Conservation (phyloP, 2,329 filamentous ascomycete species). For the Diaporthe sp. region DNA sequence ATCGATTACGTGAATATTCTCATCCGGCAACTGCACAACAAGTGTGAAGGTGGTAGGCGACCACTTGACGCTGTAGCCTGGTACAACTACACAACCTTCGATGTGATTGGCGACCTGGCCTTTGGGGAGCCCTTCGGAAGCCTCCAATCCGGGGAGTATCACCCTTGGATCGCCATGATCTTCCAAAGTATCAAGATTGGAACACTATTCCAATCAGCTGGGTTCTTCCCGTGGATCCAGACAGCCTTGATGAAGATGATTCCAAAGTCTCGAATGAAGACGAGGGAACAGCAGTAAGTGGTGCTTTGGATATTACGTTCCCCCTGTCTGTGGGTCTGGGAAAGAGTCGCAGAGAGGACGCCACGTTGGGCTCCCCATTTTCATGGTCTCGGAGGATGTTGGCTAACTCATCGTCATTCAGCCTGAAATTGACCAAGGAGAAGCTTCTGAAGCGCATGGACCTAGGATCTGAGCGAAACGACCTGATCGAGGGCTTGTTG, state of each 20-base stretch:
- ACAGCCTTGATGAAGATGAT: background rate
- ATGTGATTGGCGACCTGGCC: slow-evolving; percentile 32
- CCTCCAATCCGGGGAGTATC: slow-evolving; percentile 25
- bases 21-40: slow-evolving; percentile 14
- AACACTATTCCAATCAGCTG: background rate
- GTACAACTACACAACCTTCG: slow-evolving; percentile 34
- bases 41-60: background rate
- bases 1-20: slow-evolving; percentile 29
- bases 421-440: slow-evolving; percentile 21
- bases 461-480: slow-evolving; percentile 23
- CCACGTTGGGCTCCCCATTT: background rate
- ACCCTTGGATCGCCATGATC: slow-evolving; percentile 35
- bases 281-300: slow-evolving; percentile 20
- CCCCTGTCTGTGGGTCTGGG: background rate
- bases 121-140: slow-evolving; percentile 35
- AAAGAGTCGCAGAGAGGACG: background rate
- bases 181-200: slow-evolving; percentile 28
- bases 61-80: slow-evolving; percentile 25
- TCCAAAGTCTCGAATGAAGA: slow-evolving; percentile 11
- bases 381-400: no score
- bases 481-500: slow-evolving; percentile 32
- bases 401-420: background rate
- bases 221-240: slow-evolving; percentile 21
- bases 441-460: slow-evolving; percentile 33
- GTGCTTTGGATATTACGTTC: no score